phyloP scores from a whole-genome alignment of 345 rosid genomes.

The Lagerstroemia speciosa region DNA sequence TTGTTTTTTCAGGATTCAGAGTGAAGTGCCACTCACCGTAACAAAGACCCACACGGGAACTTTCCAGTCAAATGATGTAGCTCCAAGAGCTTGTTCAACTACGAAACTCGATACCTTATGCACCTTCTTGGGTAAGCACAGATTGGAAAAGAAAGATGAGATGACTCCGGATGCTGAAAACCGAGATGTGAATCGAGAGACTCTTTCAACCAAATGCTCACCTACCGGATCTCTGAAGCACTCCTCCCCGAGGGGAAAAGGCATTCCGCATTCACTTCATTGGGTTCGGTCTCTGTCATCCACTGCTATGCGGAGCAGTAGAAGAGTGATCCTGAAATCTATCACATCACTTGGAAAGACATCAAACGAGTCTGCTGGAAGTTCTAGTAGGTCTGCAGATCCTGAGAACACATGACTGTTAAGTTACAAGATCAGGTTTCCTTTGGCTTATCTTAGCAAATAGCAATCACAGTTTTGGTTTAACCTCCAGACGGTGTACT shows the following conservation, averaged over 20 bases:
- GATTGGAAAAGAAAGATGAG: not conserved
- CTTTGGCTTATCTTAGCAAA: not conserved
- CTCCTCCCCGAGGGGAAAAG: not conserved
- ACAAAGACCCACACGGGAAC: not conserved
- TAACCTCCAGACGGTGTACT: not conserved
- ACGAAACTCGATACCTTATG: not conserved
- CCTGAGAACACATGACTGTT: not conserved
- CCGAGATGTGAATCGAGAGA: not conserved
- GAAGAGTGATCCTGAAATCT: not conserved
- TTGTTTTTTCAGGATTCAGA: not conserved
- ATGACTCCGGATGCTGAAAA: not conserved
- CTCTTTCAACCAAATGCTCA: not conserved
- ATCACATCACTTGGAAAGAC: not conserved
- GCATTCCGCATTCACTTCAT: not conserved
- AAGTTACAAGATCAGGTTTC: not conserved
- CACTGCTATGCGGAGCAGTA: not conserved
- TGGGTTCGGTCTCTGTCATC: not conserved
- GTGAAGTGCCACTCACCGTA: not conserved
- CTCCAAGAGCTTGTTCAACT: not conserved
- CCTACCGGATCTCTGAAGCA: too few relatives aligned
- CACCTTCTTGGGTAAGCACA: not conserved
- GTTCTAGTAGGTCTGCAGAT: not conserved
- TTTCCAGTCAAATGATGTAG: not conserved
- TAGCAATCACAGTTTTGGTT: not conserved
- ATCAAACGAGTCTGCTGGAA: not conserved